These are phyloP conservation scores for Fraxinus latifolia DNA, from an alignment of 305 asterid genomes.

Conservation along the genomic window DNA sequence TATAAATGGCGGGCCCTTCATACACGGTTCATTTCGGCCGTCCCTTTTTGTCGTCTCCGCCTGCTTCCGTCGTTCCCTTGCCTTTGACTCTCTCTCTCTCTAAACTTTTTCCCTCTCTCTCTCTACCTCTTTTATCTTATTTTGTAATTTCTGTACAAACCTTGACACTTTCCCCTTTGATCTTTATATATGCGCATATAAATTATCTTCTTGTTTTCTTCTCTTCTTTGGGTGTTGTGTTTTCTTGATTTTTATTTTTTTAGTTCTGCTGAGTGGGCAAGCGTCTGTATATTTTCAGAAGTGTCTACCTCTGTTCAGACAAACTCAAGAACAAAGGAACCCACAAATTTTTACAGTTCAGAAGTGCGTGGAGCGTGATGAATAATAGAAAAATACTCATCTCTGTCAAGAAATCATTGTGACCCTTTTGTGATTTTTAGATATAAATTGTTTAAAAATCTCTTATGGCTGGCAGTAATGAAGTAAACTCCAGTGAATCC, in stretches of 20 bases:
- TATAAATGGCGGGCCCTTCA: constrained; percentile 39
- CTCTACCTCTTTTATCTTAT: constrained; percentile 24
- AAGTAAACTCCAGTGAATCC: constrained; percentile 71
- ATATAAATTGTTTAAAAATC: constrained; percentile 5
- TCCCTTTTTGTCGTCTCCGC: constrained; percentile 69
- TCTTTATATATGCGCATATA: constrained; percentile 8
- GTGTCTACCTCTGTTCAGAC: constrained; percentile 45
- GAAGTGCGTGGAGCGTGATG: constrained; percentile 25
- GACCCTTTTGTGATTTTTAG: constrained; percentile 13
- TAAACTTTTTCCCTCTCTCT: not conserved
- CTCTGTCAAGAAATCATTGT: constrained; percentile 27
- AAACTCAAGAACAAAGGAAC: constrained; percentile 25
- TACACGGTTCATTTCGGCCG: constrained; percentile 55
- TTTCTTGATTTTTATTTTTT: constrained; percentile 30
- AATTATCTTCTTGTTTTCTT: constrained; percentile 15
- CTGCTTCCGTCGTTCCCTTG: constrained; percentile 41
- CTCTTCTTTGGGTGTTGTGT: constrained; percentile 17
- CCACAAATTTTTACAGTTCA: constrained; percentile 8
- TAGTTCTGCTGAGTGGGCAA: constrained; percentile 29
- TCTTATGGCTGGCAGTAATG: constrained; percentile 80
- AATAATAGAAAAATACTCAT: constrained; percentile 16
- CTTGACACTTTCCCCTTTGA: constrained; percentile 26
- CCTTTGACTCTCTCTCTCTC: constrained; percentile 32
- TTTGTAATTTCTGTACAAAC: constrained; percentile 39
- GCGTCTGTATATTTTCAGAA: constrained; percentile 33